phyloP scores from a whole-genome alignment of 805 yeast genomes.

The Metschnikowia bowlesiae region DNA sequence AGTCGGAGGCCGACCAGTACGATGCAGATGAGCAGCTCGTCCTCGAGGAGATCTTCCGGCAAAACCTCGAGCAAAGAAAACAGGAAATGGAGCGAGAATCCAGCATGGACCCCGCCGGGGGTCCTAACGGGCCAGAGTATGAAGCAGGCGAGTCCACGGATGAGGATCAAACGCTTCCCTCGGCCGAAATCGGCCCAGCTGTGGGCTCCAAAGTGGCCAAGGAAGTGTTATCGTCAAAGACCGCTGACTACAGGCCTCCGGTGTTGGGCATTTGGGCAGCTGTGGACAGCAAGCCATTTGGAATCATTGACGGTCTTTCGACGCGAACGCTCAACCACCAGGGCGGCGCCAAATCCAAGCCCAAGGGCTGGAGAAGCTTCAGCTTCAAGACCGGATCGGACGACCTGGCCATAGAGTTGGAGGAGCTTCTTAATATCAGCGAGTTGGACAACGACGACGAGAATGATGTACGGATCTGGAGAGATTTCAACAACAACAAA shows the following conservation, averaged over 20 bases:
- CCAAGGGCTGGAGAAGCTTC: slow-evolving; percentile 22
- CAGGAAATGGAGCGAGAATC: slow-evolving; percentile 12
- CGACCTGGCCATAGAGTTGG: slow-evolving; percentile 48
- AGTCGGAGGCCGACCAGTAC: slow-evolving; percentile 19
- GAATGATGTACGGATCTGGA: slow-evolving; percentile 47
- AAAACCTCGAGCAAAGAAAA: slow-evolving; percentile 19
- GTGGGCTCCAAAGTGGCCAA: slow-evolving; percentile 79
- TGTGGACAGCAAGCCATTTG: slow-evolving; percentile 73
- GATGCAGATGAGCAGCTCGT: slow-evolving; percentile 20
- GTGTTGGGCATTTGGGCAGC: slow-evolving; percentile 90
- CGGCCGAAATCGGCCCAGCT: slow-evolving; percentile 48
- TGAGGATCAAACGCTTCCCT: slow-evolving; percentile 81
- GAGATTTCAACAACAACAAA: slow-evolving; percentile 42
- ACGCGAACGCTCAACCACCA: slow-evolving; percentile 64
- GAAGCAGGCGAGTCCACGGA: slow-evolving; percentile 90
- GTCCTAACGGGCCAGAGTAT: slow-evolving; percentile 36
- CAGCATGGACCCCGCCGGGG: slow-evolving; percentile 17
- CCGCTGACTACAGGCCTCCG: slow-evolving; percentile 86
- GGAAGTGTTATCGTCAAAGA: slow-evolving; percentile 84
- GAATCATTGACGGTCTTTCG: slow-evolving; percentile 90
- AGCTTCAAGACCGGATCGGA: slow-evolving; percentile 20
- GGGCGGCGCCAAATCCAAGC: slow-evolving; percentile 9
- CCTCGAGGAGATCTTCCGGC: slow-evolving; percentile 22
- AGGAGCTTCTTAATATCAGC: slow-evolving; percentile 83
- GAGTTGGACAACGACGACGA: slow-evolving; percentile 74